Base-by-base conservation (phyloP, 2,329 filamentous ascomycete species). In the Nigrospora sphaerica region DNA sequence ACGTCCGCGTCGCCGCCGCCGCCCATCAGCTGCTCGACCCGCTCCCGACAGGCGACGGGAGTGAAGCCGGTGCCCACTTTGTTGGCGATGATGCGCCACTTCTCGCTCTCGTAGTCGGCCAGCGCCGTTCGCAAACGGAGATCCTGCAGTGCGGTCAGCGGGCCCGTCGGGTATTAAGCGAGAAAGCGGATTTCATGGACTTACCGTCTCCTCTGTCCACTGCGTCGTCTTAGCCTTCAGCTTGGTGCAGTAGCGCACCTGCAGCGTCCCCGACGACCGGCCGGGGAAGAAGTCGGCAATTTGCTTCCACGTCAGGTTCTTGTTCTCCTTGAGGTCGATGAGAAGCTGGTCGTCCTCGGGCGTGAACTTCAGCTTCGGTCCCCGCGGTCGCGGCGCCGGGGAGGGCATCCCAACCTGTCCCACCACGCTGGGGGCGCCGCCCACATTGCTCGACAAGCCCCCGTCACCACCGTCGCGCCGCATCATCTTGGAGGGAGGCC, bases 231-330 rank as follows among this genome's bases (percentile, higher is more conserved):
- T 95, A 13, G 89, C 90, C 69, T 95, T 95, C 44, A 95, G 73
- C 68, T 95, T 95, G 38, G 90, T 95, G 63, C 91, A 96, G 64
- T 96, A 96, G 33, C 91, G 84, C 46, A 96, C 91, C 66, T 96
- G 91, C 50, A 96, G 70, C 31, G 91, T 95, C 16, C 91, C 91
- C 39, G 88, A 95, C 48, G 88, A 93, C 48, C 91, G 77, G 2
- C 90, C 91, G 1, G 91, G 91, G 57, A 96, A 96, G 68, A 95
- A 95, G 61, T 95, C 91, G 47, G 90, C 88, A 60, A 96, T 96
- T 72, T 96, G 91, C 69, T 95, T 95, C 91, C 91, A 96, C 5
- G 91, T 95, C 62, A 96, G 73, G 61, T 88, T 91, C 66, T 93
- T 95, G 60, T 93, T 91, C 68, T 96, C 91, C 66, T 96, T 96